Evolutionary conservation across 225 moss, liverwort and hornwort species (phyloP), one percentile per base, ranked within the genome.

Genomic region (Polytrichum commune): DNA sequence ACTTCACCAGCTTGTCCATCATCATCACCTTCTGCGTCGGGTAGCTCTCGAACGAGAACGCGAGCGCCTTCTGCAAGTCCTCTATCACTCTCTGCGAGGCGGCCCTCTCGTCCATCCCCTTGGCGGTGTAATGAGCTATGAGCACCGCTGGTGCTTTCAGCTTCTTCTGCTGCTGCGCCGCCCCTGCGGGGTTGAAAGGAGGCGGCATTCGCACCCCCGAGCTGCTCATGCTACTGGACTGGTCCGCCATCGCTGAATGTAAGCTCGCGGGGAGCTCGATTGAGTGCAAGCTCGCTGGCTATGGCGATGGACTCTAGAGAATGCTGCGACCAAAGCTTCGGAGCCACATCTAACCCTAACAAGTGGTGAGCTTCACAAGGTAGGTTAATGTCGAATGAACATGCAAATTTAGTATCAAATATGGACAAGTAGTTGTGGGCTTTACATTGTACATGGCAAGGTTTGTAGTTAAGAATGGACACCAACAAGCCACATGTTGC

Each of bases 61-160:
- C 84, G 68, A 95, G 76, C n/a, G 95, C 95, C 76, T 88, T 91
- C 76, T 95, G 93, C 33, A 95, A 74, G 62, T 95, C 93, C 5
- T 89, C 89, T 29, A 93, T 84, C 66, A 93, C 93, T 76, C 83
- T 95, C 80, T 90, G 86, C 8, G 86, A 79, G 6, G 95, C 95
- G 53, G 86, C 93, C 77, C 90, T 81, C 73, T 91, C 88, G 78
- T 95, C 86, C 78, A 95, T 54, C 18, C 95, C 95, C 53, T 91
- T 86, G 68, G 71, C 72, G 7, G 80, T 84, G 77, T 95, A 95
- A 27, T 88, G 81, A 9, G 85, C 90, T 53, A 95, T 84, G 38
- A 95, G 83, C 77, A 91, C 91, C 75, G 88, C 76, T 8, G 95
- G 76, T 24, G 81, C 84, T 54, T 81, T 93, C 62, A 76, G 27